A percentile compares a stretch with the other conserved stretches of the same genome.
Evolutionary conservation across 2,329 filamentous ascomycete species (phyloP).

Genomic region (Arachnomyces sp.): DNA sequence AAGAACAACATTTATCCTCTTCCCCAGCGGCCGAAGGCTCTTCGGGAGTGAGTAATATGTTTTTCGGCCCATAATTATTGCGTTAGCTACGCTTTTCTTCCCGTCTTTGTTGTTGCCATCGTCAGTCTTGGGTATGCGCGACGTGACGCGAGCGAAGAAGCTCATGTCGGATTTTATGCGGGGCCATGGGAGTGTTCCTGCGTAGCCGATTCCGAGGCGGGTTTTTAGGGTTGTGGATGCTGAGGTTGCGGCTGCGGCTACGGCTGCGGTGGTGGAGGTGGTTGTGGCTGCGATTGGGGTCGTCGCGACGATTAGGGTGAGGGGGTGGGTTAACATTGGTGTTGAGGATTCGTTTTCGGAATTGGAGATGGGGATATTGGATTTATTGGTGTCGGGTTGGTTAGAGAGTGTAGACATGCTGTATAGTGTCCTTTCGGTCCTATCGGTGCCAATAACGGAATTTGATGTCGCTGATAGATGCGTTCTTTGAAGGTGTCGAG

Average conservation of each 20-base stretch:
- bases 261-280: slow-evolving; percentile 44
- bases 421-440: too few species aligned
- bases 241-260: slow-evolving; percentile 29
- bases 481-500: not conserved
- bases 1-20: slow-evolving; percentile 74
- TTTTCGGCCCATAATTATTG: slow-evolving; percentile 94
- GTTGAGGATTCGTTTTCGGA: slow-evolving; percentile 7
- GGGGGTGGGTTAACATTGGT: slow-evolving; percentile 40
- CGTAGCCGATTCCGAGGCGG: slow-evolving; percentile 76
- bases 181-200: slow-evolving; percentile 78
- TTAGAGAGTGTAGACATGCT: too few species aligned
- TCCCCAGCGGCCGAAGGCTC: slow-evolving; percentile 68
- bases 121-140: slow-evolving; percentile 41
- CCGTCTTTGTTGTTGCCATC: slow-evolving; percentile 6
- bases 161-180: slow-evolving; percentile 85
- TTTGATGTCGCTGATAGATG: too few species aligned
- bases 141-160: slow-evolving; percentile 88
- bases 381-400: not conserved
- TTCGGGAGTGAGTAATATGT: slow-evolving; percentile 88
- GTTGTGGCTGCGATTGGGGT: slow-evolving; percentile 43
- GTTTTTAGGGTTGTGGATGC: slow-evolving; percentile 70
- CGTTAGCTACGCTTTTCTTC: slow-evolving; percentile 44
- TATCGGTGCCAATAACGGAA: too few species aligned
- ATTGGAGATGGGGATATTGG: slow-evolving; percentile 11
- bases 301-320: slow-evolving; percentile 93